Conservation (phyloP, 2,329 filamentous ascomycete genomes). For the Catunica adiposa region DNA sequence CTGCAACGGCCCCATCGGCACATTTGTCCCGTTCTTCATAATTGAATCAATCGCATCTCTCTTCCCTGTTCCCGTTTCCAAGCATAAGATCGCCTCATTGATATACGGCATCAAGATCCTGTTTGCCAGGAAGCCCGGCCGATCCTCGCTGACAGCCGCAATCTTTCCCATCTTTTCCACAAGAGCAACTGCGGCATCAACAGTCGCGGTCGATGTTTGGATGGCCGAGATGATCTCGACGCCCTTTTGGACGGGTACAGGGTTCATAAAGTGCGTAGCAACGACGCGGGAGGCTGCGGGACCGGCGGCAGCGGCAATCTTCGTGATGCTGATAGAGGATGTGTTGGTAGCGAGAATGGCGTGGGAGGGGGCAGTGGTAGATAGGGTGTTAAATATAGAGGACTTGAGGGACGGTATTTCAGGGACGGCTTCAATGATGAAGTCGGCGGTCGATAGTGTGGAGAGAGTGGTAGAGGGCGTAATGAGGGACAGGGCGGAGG, state of each 20-base stretch:
- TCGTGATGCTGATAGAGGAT: conserved; percentile 94
- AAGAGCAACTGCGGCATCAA: conserved; percentile 70
- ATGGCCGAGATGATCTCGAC: conserved; percentile 94
- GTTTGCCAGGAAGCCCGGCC: conserved; percentile 89
- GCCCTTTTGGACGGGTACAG: conserved; percentile 88
- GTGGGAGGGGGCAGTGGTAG: conserved; percentile 64
- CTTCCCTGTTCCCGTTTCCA: conserved; percentile 80
- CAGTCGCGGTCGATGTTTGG: conserved; percentile 70
- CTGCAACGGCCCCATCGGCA: conserved; percentile 90
- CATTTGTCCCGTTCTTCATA: conserved; percentile 98
- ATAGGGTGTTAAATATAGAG: conserved; percentile 70
- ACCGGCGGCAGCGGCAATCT: conserved; percentile 76
- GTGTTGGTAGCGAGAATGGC: conserved; percentile 94
- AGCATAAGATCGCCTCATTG: conserved; percentile 91
- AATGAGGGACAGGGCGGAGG: conserved; percentile 53
- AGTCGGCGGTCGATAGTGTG: conserved; percentile 68
- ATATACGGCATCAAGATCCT: conserved; percentile 98
- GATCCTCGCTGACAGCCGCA: conserved; percentile 70
- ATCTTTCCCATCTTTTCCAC: conserved; percentile 90
- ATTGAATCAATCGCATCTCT: conserved; percentile 90
- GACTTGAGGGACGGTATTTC: conserved; percentile 80
- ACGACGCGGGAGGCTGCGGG: conserved; percentile 72
- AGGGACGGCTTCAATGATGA: conserved; percentile 93
- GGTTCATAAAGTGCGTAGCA: conserved; percentile 98
- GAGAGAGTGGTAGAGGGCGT: conserved; percentile 56